Evolutionary conservation across 345 rosid species (phyloP), one percentile per base, ranked within the genome.

Genomic region (Dimocarpus longan): DNA sequence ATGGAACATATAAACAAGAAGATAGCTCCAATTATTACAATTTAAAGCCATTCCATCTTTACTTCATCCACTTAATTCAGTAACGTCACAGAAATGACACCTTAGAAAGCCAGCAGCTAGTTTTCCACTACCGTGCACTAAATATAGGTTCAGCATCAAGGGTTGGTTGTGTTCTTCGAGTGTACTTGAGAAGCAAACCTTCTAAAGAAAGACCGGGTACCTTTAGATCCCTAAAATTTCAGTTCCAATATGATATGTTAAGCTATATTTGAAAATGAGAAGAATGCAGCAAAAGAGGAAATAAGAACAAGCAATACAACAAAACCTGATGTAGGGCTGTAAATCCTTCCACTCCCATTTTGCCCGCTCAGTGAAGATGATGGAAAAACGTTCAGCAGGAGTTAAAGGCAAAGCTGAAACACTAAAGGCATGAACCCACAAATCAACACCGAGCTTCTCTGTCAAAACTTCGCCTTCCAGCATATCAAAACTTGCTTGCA

Each of bases 321-420:
- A 5, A 59, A 75, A 94, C 98, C 98, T 91, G 78, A 93, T 80
- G 87, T 89, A 96, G 62, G 98, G 98, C 84, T 89, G 87, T 56
- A 96, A 84, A 78, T 96, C 99, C 85, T 90, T 94, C 95, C 92
- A 84, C 65, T 90, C 97, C 99, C 99, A 94, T 85, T 85, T 96
- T 40, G 91, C 50, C 65, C 95, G 88, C 75, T 91, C 92, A 70
- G 80, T 88, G 80, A 95, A 93, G n/a, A 95, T 90, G 71, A 82
- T 59, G 0, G 88, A 57, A 70, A 95, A 95, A 10, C 98, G 87
- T 68, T 92, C 95, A 12, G 92, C 83, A 28, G 99, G 98, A 71
- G 86, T 87, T 21, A 86, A 89, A 2, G 99, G 95, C 82, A 95
- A 80, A 10, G 91, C 91, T 11, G 90, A 86, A 6, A 88, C 89